Conservation (phyloP, 23 red algal genomes). For the Gracilaria gracilis region DNA sequence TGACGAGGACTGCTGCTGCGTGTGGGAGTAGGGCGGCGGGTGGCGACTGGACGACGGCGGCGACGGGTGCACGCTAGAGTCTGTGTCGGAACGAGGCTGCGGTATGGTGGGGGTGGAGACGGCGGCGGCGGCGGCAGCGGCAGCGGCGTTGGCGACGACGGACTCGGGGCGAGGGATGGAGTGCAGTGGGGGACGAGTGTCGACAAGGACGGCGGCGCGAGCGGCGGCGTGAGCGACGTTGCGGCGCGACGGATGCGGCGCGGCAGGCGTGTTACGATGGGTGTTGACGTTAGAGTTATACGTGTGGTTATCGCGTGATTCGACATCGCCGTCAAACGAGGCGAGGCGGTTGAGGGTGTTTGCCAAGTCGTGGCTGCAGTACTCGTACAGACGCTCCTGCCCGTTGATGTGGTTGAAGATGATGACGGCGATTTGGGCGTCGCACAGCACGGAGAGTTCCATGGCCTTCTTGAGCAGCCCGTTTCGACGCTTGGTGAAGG, state of each 20-base stretch:
- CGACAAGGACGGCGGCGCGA: neutral
- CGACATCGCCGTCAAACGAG: conserved; percentile 47
- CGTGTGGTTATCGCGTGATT: conserved; percentile 47
- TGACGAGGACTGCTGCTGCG: conserved; percentile 4
- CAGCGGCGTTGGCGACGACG: neutral
- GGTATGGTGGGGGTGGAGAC: neutral
- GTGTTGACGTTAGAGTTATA: conserved; percentile 47
- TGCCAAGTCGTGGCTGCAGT: conserved; percentile 43
- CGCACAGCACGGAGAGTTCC: conserved; percentile 91
- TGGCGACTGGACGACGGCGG: neutral
- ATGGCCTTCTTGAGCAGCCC: conserved; percentile 89
- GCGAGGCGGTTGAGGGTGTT: conserved; percentile 20
- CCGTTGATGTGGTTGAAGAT: conserved; percentile 76
- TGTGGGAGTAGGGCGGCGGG: neutral
- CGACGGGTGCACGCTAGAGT: neutral
- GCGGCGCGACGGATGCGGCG: neutral
- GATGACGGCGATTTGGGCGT: conserved; percentile 87
- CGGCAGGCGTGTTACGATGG: neutral
- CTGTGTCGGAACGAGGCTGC: conserved; percentile 22
- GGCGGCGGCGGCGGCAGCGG: neutral
- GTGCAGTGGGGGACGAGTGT: neutral
- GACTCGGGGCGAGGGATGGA: neutral
- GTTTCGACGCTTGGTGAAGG: conserved; percentile 88
- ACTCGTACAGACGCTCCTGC: conserved; percentile 77
- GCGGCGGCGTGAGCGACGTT: conserved; percentile 26